phyloP scores from a whole-genome alignment of 2,329 filamentous ascomycete species.

The Nothomitra cinnamomea region DNA sequence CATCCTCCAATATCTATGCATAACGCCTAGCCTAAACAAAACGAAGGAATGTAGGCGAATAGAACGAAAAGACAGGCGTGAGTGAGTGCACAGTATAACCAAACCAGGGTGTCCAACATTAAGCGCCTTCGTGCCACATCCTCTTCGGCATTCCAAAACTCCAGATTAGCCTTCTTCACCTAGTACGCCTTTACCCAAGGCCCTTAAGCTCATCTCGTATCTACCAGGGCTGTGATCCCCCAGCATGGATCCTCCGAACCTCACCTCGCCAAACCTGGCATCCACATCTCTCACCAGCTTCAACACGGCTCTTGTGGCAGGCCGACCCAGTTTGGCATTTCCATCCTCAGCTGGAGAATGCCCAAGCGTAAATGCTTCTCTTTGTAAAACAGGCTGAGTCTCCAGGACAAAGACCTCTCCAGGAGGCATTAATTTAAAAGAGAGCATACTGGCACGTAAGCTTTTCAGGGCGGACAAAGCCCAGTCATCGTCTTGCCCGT shows the following conservation, averaged over 20 bases:
- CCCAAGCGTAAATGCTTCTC: slow-evolving; percentile 40
- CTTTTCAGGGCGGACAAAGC: slow-evolving; percentile 48
- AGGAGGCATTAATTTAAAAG: slow-evolving; percentile 53
- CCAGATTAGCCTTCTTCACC: slow-evolving; percentile 13
- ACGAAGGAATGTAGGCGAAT: no score
- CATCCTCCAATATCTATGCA: no score
- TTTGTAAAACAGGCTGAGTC: slow-evolving; percentile 46
- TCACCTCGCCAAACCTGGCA: slow-evolving; percentile 48
- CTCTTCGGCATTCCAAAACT: not conserved
- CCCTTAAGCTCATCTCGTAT: slow-evolving; percentile 53
- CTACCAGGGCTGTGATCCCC: slow-evolving; percentile 58
- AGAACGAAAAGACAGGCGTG: no score
- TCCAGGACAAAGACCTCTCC: slow-evolving; percentile 63
- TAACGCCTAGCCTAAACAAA: no score
- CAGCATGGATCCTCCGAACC: slow-evolving; percentile 58
- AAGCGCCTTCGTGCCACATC: not conserved
- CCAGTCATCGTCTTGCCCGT: slow-evolving; percentile 49
- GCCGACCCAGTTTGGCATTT: slow-evolving; percentile 35
- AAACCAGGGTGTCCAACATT: no score
- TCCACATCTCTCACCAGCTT: slow-evolving; percentile 58
- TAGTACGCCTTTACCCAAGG: slow-evolving; percentile 32
- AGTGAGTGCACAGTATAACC: no score
- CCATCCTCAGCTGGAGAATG: slow-evolving; percentile 22
- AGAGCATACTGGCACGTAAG: slow-evolving; percentile 49
- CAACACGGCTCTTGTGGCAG: slow-evolving; percentile 50